A percentile compares a stretch with the other conserved stretches of the same genome.
phyloP scores from a whole-genome alignment of 805 yeast species.

The Zygoascus flipseniorum region DNA sequence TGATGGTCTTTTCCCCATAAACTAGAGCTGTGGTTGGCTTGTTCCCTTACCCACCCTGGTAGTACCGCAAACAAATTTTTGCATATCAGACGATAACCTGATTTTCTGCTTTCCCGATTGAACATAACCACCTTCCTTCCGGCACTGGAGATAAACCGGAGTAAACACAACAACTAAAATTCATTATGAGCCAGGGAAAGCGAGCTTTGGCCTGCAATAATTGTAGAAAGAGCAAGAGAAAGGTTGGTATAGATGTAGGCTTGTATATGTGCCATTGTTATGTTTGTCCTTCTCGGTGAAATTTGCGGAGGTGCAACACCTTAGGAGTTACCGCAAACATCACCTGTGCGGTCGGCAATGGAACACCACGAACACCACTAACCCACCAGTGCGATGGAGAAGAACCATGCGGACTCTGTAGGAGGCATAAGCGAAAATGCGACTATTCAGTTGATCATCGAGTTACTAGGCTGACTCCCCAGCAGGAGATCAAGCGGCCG shows the following conservation, averaged over 20 bases:
- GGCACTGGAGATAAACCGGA: neutral
- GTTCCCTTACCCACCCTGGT: neutral
- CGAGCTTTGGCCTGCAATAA: conserved; percentile 4
- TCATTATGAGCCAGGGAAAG: neutral
- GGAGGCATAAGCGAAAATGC: neutral
- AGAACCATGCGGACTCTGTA: conserved; percentile 2
- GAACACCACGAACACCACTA: neutral
- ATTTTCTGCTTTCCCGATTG: neutral
- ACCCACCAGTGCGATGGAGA: conserved; percentile 8
- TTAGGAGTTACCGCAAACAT: neutral
- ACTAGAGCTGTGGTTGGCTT: neutral
- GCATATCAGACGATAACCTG: neutral
- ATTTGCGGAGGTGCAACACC: neutral
- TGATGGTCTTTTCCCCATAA: neutral
- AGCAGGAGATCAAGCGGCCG: neutral
- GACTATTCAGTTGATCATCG: conserved; percentile 1
- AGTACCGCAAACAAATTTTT: neutral
- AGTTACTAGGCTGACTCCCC: neutral
- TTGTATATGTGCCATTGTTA: neutral
- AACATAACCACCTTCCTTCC: neutral
- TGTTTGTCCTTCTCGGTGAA: neutral
- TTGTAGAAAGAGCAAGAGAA: conserved; percentile 3
- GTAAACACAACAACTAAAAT: neutral
- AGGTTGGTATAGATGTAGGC: neutral
- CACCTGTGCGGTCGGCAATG: neutral